Base-by-base conservation (phyloP, 192 early-diverging fungal species). In the Entophlyctis luteolus region DNA sequence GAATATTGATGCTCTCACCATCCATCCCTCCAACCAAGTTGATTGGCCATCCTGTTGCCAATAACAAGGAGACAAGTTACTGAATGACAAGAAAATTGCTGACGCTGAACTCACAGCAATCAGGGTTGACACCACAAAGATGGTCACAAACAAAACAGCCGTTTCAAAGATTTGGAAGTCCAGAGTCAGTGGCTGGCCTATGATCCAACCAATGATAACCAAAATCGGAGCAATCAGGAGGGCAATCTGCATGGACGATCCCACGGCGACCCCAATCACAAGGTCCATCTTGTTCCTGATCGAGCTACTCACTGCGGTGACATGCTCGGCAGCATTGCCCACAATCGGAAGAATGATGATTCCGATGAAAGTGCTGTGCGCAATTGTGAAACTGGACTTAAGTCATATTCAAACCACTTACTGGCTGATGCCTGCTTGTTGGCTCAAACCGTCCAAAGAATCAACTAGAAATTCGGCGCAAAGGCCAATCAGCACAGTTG, bases 211-310 rank as follows among this genome's bases (percentile, higher is more conserved):
- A 39, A 87, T 76, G 46, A 96, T 81, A 25, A 75, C 72, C 10
- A 80, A 72, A 35, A 78, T 47, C 12, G 66, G 57, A 4, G 47
- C 58, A 1, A 70, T 48, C 20, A 70, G 35, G 2, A 70, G 58
- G 16, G 59, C 68, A 48, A 98, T 95, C 73, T 98, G 96, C 80
- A 95, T 88, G 42, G 87, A 89, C 3, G 88, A 90, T 12, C 94
- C 95, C 2, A 95, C 79, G 23, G 94, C 93, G 23, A 96, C 89
- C 52, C 88, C 83, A 57, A 98, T 84, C 0, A 90, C 88, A 47
- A 98, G 70, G 68, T 96, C 90, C 93, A 93, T 95, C 78, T 94
- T 94, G 82, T 93, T 87, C 67, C 89, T 86, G 52, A 90, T 83
- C 0, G 93, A 88, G 3, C 86, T 87, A 2, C 84, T 86, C n/a